Evolutionary conservation across 2,329 filamentous ascomycete genomes (phyloP).

Genomic region (Graphium sp.): DNA sequence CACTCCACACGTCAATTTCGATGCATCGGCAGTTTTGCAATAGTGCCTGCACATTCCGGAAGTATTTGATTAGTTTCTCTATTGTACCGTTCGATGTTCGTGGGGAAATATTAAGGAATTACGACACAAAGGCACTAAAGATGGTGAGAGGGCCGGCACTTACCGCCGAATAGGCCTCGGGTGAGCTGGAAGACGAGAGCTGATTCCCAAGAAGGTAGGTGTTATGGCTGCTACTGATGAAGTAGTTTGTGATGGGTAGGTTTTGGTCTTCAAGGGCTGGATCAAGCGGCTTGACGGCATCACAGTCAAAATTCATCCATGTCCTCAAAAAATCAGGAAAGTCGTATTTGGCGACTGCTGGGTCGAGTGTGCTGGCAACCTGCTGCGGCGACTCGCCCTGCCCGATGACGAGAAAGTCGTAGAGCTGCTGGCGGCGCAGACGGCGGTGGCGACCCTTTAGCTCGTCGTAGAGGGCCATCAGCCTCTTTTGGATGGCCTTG

Average conservation of each 20-base stretch:
- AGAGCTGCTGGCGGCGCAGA: neutral
- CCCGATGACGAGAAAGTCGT: neutral
- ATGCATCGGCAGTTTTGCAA: slow-evolving; percentile 71
- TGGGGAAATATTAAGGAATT: too few relatives aligned
- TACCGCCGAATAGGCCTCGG: slow-evolving; percentile 63
- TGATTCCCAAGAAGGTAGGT: slow-evolving; percentile 85
- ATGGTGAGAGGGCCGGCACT: slow-evolving; percentile 13
- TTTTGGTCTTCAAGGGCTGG: slow-evolving; percentile 36
- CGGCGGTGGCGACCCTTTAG: neutral
- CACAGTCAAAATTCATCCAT: slow-evolving; percentile 25
- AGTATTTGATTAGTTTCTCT: too few relatives aligned
- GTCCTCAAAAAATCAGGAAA: slow-evolving; percentile 31
- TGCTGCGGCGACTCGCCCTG: neutral
- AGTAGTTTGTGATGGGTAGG: slow-evolving; percentile 71
- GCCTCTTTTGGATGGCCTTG: neutral
- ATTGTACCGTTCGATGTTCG: too few relatives aligned
- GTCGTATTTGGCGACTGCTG: slow-evolving; percentile 16
- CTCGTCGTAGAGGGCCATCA: neutral
- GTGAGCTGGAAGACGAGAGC: slow-evolving; percentile 58
- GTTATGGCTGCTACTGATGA: slow-evolving; percentile 89
- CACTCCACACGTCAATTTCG: slow-evolving; percentile 92
- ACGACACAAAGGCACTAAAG: too few relatives aligned
- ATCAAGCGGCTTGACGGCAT: slow-evolving; percentile 24
- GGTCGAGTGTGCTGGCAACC: neutral
- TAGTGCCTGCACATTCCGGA: slow-evolving; percentile 44